Conservation (phyloP, 2,329 filamentous ascomycete species). For the Leptosphaerulina australis region DNA sequence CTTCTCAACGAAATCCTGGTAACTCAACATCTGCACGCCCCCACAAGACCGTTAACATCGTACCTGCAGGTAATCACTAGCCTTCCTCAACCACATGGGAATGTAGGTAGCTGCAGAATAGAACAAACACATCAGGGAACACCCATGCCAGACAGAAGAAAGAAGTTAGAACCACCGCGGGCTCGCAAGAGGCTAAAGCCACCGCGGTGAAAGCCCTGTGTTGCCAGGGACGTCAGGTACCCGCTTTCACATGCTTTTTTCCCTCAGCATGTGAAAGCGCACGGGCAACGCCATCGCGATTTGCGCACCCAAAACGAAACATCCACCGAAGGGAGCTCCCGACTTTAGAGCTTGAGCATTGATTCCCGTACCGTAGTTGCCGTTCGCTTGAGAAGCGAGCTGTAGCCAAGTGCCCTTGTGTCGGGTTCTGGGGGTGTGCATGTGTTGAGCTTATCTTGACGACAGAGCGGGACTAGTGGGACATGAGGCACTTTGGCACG, state of each 20-base stretch:
- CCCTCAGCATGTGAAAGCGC: slow-evolving; percentile 15
- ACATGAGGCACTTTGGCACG: slow-evolving; percentile 8
- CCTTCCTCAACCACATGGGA: slow-evolving; percentile 9
- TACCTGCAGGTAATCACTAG: slow-evolving; percentile 17
- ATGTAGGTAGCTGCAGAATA: neutral
- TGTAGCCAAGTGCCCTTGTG: slow-evolving; percentile 17
- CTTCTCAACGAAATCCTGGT: slow-evolving; percentile 8
- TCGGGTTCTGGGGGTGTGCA: slow-evolving; percentile 19
- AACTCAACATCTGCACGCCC: slow-evolving; percentile 15
- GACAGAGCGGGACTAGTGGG: slow-evolving; percentile 6
- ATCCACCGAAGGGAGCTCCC: slow-evolving; percentile 14
- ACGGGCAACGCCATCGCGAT: slow-evolving; percentile 18
- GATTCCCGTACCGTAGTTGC: slow-evolving; percentile 22
- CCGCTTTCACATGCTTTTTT: slow-evolving; percentile 19
- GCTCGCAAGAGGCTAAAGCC: slow-evolving; percentile 14
- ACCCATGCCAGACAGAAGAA: too few species aligned
- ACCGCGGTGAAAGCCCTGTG: slow-evolving; percentile 12
- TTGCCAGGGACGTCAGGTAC: slow-evolving; percentile 10
- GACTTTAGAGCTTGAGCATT: slow-evolving; percentile 19
- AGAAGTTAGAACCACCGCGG: slow-evolving; percentile 21
- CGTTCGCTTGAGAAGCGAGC: slow-evolving; percentile 21
- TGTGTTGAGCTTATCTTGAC: slow-evolving; percentile 22
- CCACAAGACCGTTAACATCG: slow-evolving; percentile 5
- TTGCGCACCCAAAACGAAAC: slow-evolving; percentile 12
- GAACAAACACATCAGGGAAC: slow-evolving; percentile 1